Conservation (phyloP, 306 rosid genomes). For the Erythrophleum fordii region DNA sequence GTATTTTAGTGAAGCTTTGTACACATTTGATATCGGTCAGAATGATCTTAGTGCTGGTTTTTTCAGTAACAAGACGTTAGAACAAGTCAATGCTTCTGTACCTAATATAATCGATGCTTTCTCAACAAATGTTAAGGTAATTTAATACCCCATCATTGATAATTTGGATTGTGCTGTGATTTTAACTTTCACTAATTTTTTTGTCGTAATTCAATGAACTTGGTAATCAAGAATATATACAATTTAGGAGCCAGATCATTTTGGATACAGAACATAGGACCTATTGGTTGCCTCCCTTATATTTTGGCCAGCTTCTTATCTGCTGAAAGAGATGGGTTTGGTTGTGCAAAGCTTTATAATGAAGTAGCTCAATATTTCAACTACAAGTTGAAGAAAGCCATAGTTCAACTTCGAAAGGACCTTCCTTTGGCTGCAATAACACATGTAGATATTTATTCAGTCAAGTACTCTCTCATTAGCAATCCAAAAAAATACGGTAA, state of each 20-base stretch:
- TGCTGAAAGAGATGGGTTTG: conserved; percentile 44
- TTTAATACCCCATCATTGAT: background rate
- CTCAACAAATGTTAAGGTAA: conserved; percentile 48
- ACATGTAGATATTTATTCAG: conserved; percentile 62
- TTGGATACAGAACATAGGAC: conserved; percentile 58
- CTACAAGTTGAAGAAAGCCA: conserved; percentile 52
- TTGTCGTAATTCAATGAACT: background rate
- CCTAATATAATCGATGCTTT: conserved; percentile 42
- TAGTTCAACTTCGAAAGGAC: conserved; percentile 48
- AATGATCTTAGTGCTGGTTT: conserved; percentile 24
- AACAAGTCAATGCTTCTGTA: conserved; percentile 47
- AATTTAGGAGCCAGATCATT: conserved; percentile 50
- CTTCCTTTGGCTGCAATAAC: conserved; percentile 63
- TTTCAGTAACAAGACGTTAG: conserved; percentile 14
- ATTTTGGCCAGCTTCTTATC: conserved; percentile 35
- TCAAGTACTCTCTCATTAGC: conserved; percentile 43
- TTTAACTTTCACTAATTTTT: background rate
- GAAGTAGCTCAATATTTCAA: conserved; percentile 58
- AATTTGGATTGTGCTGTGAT: background rate
- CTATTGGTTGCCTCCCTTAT: conserved; percentile 48
- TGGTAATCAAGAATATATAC: conserved; percentile 38
- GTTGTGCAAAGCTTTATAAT: conserved; percentile 54
- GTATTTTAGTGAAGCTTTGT: conserved; percentile 8
- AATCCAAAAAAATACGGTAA: conserved; percentile 56
- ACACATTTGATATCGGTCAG: conserved; percentile 27